Evolutionary conservation across 2,329 filamentous ascomycete species (phyloP), one percentile per base, ranked within the genome.

Genomic region (Trichoderma asperellum): DNA sequence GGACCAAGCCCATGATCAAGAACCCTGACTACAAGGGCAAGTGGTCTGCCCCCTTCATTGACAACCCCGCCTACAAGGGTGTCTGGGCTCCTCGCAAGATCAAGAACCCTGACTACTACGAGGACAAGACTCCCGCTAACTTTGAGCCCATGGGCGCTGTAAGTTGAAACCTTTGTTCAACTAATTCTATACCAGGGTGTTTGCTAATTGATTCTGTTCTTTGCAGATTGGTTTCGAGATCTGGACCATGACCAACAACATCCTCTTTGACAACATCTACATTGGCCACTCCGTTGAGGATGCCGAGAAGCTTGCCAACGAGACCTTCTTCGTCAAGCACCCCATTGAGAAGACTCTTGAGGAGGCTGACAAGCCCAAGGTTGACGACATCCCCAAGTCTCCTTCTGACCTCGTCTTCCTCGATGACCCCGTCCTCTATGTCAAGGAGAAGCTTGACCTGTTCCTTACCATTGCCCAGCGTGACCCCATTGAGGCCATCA

Each of bases 191-290:
- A 11, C n/a, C 10, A 40, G 52, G n/a, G 7, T 32, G 21, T 7
- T 61, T 69, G 16, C 61, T 64, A 53, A 65, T 53, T 1, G 1
- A 24, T 24, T 12, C 34, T 34, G 10, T 7, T n/a, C 7, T 58
- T 60, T 61, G 8, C 37, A 94, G 92, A 94, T 98, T 84, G 96
- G 96, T 76, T 98, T 98, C 78, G 96, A 99, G 84, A 95, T 99
- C 84, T 99, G 96, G 96, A 98, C 96, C 77, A 99, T 99, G 96
- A 95, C 97, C 85, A 97, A 90, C 81, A 92, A 97, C 79, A 98
- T 99, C 76, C 91, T 97, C 77, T 98, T 99, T 77, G 93, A 98
- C 89, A 99, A 99, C 90, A 96, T 99, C 87, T 99, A 98, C 89
- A 94, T 99, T 80, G 96, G 96, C 73, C 96, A 99, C 89, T 98